Conservation (phyloP, 768 basidiomycete species). For the Gloeopeniophorella convolvens region DNA sequence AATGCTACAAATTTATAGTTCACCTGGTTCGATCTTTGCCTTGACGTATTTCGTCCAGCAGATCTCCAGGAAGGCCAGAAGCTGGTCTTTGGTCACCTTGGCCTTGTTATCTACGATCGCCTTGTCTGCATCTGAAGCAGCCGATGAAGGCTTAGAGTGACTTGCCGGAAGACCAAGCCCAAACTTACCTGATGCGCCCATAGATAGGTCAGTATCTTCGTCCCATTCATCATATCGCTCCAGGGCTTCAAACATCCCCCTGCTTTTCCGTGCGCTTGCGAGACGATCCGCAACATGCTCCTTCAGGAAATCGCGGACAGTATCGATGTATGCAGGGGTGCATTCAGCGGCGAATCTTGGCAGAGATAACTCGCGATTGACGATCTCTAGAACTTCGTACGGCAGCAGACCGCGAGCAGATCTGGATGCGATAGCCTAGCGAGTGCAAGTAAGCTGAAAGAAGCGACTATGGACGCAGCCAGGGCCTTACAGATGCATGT, state of each 20-base stretch:
- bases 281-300: conserved; percentile 60
- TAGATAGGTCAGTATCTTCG: conserved; percentile 63
- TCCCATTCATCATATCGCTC: conserved; percentile 74
- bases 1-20: conserved; percentile 4
- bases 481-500: conserved; percentile 61
- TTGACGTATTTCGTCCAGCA: conserved; percentile 91
- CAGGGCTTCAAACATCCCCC: conserved; percentile 81
- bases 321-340: conserved; percentile 59
- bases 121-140: conserved; percentile 51
- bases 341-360: conserved; percentile 64
- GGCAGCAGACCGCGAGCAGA: conserved; percentile 67
- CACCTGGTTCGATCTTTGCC: conserved; percentile 94
- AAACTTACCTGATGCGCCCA: conserved; percentile 64
- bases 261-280: conserved; percentile 57
- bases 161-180: neutral
- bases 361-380: conserved; percentile 53
- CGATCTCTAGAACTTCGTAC: conserved; percentile 74
- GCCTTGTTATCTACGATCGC: conserved; percentile 81
- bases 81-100: conserved; percentile 81
- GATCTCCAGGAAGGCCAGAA: conserved; percentile 73
- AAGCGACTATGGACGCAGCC: neutral
- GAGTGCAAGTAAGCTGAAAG: neutral
- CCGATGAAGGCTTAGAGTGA: neutral
- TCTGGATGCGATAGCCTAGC: conserved; percentile 60
- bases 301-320: conserved; percentile 64